Conservation (phyloP, 192 early-diverging fungal genomes). For the Coemansia sp. region DNA sequence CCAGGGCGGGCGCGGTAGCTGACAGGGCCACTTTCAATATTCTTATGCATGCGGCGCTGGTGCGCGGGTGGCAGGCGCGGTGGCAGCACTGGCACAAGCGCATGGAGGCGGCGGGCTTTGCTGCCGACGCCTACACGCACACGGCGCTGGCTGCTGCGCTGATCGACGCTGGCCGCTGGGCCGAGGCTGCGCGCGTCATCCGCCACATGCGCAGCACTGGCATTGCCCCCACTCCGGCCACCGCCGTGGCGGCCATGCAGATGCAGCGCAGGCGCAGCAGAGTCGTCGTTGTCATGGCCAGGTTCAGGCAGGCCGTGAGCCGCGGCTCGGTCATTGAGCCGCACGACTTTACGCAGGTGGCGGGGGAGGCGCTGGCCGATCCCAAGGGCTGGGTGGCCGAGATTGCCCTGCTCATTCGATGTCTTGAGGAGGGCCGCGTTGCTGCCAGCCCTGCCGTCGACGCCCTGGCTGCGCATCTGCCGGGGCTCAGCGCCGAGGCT, state of each 20-base stretch:
- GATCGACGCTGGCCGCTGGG: conserved; percentile 32
- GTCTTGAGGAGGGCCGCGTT: conserved; percentile 31
- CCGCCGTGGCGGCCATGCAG: conserved; percentile 13
- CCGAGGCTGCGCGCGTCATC: conserved; percentile 29
- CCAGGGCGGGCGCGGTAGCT: conserved; percentile 7
- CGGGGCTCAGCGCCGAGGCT: conserved; percentile 13
- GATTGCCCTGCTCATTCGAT: conserved; percentile 35
- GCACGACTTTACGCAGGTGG: conserved; percentile 23
- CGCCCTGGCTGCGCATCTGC: conserved; percentile 39
- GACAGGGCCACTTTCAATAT: conserved; percentile 41
- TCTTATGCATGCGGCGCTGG: conserved; percentile 36
- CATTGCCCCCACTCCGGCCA: conserved; percentile 8
- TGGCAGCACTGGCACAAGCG: conserved; percentile 30
- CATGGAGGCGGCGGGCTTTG: conserved; percentile 29
- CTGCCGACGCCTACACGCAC: conserved; percentile 18
- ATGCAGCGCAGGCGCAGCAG: conserved; percentile 24
- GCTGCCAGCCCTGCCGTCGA: conserved; percentile 33
- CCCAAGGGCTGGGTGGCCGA: conserved; percentile 28
- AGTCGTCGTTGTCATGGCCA: conserved; percentile 15
- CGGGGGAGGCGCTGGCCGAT: conserved; percentile 20
- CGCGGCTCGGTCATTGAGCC: conserved; percentile 8
- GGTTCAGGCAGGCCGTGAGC: conserved; percentile 18
- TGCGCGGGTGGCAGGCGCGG: conserved; percentile 29
- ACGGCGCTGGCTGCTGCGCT: conserved; percentile 25
- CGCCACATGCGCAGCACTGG: conserved; percentile 20